These are phyloP conservation scores for Lepidium campestre DNA, from an alignment of 441 rosid genomes.

Conservation along the genomic window DNA sequence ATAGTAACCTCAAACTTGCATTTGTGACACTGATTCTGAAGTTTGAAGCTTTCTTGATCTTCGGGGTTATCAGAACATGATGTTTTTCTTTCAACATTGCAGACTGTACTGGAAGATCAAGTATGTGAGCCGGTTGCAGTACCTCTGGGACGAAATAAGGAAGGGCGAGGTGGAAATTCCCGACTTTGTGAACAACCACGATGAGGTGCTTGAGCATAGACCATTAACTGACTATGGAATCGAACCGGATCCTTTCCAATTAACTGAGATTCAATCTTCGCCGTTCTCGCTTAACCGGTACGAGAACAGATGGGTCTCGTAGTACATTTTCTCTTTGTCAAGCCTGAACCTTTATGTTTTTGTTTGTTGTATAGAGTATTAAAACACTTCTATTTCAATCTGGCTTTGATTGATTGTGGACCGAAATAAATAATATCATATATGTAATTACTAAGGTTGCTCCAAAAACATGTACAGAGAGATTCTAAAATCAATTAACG, in stretches of 20 bases:
- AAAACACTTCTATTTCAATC: background rate
- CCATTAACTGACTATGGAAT: constrained; percentile 78
- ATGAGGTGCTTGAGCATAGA: constrained; percentile 61
- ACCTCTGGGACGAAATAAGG: constrained; percentile 60
- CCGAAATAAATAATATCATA: background rate
- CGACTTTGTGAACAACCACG: constrained; percentile 56
- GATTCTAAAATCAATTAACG: background rate
- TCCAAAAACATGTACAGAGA: constrained; percentile 1
- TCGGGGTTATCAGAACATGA: background rate
- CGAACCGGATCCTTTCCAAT: constrained; percentile 74
- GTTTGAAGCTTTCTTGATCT: constrained; percentile 4
- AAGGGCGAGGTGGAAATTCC: constrained; percentile 66
- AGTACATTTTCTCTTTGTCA: constrained; percentile 28
- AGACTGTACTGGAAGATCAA: constrained; percentile 71
- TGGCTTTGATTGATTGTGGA: constrained; percentile 7
- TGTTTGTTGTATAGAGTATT: constrained; percentile 7
- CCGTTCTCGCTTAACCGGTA: constrained; percentile 53
- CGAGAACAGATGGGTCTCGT: constrained; percentile 59
- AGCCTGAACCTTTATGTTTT: background rate
- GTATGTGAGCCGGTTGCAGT: constrained; percentile 66
- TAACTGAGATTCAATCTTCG: constrained; percentile 51
- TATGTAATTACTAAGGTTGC: background rate
- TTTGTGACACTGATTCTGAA: background rate
- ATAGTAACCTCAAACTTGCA: background rate
- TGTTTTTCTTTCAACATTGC: constrained; percentile 1